Base-by-base conservation (phyloP, 345 rosid genomes). In the Eucalyptus marginata region DNA sequence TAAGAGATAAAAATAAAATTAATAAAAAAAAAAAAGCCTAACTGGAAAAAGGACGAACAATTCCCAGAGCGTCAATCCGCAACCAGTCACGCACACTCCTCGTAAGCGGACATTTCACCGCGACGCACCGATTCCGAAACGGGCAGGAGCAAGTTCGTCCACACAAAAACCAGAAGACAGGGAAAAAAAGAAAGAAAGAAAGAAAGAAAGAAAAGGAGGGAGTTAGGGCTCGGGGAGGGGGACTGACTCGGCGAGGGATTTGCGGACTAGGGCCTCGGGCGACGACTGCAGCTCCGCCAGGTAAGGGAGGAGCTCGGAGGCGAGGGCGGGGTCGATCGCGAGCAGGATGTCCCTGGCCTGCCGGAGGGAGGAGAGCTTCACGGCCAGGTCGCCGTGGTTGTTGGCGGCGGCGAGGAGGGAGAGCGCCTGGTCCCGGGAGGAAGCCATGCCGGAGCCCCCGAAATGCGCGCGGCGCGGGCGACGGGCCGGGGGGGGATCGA, bases 361-460 rank as follows among this genome's bases (percentile, higher is more conserved):
- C 88, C 92, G 93, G 14, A 97, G 92, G 83, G 99, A 97, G 46
- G 99, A 96, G 49, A 97, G 95, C 96, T 95, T 97, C 44, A 96
- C 98, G 10, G 96, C 95, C 93, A 97, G 93, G 93, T 95, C 98
- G 89, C 96, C 92, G 66, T 96, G 99, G 94, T 92, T 93, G 89
- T 93, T 94, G 31, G 97, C 97, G 17, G 98, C 98, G 85, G 95
- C 91, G 88, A 96, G 96, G 89, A 97, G 99, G 85, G 97, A 92
- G 80, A 95, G 94, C 18, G 97, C 96, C 88, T 94, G 98, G 87
- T 94, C 95, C 90, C 94, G 92, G 58, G 58, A 52, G 31, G 94
- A 94, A 87, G 94, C 92, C 83, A 85, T 87, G 88, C 71, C 58
- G 56, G 27, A 4, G 13, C 58, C 50, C 56, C 25, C 24, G 36